Evolutionary conservation across 192 early-diverging fungal species (phyloP), one percentile per base, ranked within the genome.

Genomic region (Ramicandelaber brevisporus): DNA sequence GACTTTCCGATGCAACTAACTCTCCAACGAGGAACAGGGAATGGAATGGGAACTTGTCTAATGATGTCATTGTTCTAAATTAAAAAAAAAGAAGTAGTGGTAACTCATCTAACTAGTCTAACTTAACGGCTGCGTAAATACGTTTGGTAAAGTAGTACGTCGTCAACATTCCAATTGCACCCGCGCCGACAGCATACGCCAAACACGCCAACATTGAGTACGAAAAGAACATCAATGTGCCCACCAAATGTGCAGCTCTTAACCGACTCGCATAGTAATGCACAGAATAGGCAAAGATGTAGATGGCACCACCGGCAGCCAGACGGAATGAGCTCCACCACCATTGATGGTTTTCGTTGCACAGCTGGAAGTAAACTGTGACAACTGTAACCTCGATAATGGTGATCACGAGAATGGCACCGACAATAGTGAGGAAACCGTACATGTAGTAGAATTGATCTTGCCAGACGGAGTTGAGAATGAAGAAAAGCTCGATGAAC

Each of bases 321-420:
- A 76, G 68, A 9, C 73, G 56, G 53, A 85, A 90, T 3, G 78
- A 65, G 26, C 73, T 48, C 89, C 89, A 96, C 84, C 84, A 88
- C 79, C 86, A 87, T 25, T 59, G 57, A 43, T 79, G 83, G 34
- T 84, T 55, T 32, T 74, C 59, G 9, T 46, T 34, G 37, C 56
- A 57, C 5, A 79, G 51, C 34, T 64, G 55, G 40, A 79, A 63
- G 46, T 74, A 79, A 0, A 65, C 50, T 26, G 76, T 53, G 10
- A 74, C 50, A 6, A 79, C 48, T 2, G 73, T 63, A 15, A 72
- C 59, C 36, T 76, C 64, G 28, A 72, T 56, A 2, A 56, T 50
- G 12, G 59, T 51, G n/a, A 61, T 37, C 9, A 69, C 34, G 34
- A 74, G 39, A 20, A 76, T 53, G n/a, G 58, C 32, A 26, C 61